Evolutionary conservation across 306 rosid genomes (phyloP), one percentile per base, ranked within the genome.

Genomic region (Begonia masoniana): DNA sequence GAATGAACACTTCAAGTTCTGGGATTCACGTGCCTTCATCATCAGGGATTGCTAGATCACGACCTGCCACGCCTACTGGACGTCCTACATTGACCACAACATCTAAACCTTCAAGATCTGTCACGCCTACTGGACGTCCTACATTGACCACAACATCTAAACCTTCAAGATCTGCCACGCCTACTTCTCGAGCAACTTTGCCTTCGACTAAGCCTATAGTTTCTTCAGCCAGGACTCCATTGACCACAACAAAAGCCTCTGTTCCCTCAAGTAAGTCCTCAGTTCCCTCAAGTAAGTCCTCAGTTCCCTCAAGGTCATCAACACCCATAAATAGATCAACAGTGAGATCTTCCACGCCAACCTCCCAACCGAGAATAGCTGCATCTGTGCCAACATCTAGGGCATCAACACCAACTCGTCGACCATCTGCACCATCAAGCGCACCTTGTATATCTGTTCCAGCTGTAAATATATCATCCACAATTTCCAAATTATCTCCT

Each of bases 341-440:
- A 4, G 72, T 84, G 51, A 82, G 97, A 77, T 84, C 97, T 41
- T 82, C 93, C 62, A 88, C 97, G 39, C 95, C 95, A 61, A 88
- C 87, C 56, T 58, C 88, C 64, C 74, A 95, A 58, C 72, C 93
- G 51, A 75, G 84, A 53, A 74, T 82, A 54, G 84, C 97, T 63
- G 71, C 92, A 24, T 72, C 95, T 50, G 80, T 77, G 71, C 61
- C 97, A 41, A 62, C 73, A 58, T 76, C 95, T 23, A 79, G 97
- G 70, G 82, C 97, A 50, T 57, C 97, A 65, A 88, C 97, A 56
- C 97, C 97, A 43, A 88, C 87, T 67, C 81, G 95, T 31, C 77
- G 87, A 59, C 81, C 93, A 14, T 70, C 88, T 50, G 72, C 87
- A 15, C 81, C 94, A 57, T 73, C 82, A 54, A 73, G 73, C 63